Base-by-base conservation (phyloP, 805 yeast genomes). In the Kregervanrija pseudodelftensis region DNA sequence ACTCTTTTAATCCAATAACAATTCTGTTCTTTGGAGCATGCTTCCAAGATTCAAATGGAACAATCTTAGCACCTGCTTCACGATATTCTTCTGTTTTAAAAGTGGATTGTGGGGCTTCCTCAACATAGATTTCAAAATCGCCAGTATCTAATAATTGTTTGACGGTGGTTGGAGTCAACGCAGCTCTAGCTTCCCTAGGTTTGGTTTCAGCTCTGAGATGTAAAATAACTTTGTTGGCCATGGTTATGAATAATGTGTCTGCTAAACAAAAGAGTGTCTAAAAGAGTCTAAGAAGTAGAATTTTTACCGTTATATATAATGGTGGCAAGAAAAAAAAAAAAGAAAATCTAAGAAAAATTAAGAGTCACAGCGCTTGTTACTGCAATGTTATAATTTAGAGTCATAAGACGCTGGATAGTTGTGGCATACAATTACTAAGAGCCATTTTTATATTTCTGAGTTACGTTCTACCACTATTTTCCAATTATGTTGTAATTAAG, bases 161-260 rank as follows among this genome's bases (percentile, higher is more conserved):
- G 55, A 95, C 82, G 36, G 96, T 86, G 37, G 87, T 68, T 31
- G 99, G 99, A 1, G 99, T 89, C 57, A 93, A 74, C 38, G 96
- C 97, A 37, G 98, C 95, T 72, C 99, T 84, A 50, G 95, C 96
- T 71, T 93, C 99, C 59, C 88, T 69, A 28, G 98, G 96, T 78
- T 93, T 93, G 58, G 93, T 85, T 66, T 93, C 99, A 32, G 97
- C 97, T 73, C 99, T 84, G 50, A 93, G 72, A 59, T 93, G 99
- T 52, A 93, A 71, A 43, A 74, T 80, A 34, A 84, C 87, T 52
- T 65, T 63, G 30, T 42, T 35, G 34, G 57, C 47, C 61, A 58
- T 54, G 5, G 5, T 12, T 22, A 17, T 17, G 28, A 22, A 22
- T 22, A 22, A 22, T 22, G 7, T 22, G 2, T 22, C 8, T 22